A percentile compares a stretch with the other conserved stretches of the same genome.
phyloP scores from a whole-genome alignment of 768 basidiomycete genomes.

The Neoboletus subvelutipes region DNA sequence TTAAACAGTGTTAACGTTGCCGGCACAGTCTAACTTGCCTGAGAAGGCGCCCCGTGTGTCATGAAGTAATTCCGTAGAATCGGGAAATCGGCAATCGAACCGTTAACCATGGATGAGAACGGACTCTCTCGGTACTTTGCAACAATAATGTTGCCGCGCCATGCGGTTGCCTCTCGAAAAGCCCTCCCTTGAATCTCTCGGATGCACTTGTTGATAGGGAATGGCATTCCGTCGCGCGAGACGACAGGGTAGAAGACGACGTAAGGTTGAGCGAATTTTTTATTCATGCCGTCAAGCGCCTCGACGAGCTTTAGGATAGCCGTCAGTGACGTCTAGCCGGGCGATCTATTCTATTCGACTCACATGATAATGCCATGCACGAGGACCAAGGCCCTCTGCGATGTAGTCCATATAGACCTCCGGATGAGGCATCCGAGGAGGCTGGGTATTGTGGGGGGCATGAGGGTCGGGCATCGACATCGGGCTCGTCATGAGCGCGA shows the following conservation, averaged over 20 bases:
- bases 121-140: slow-evolving; percentile 60
- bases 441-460: slow-evolving; percentile 43
- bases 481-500: slow-evolving; percentile 73
- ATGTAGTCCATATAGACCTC: slow-evolving; percentile 87
- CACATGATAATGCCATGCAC: slow-evolving; percentile 75
- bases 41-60: slow-evolving; percentile 56
- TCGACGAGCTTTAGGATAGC: slow-evolving; percentile 56
- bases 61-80: slow-evolving; percentile 77
- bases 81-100: slow-evolving; percentile 83
- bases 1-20: slow-evolving; percentile 9
- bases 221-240: slow-evolving; percentile 78
- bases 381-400: slow-evolving; percentile 65
- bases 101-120: slow-evolving; percentile 59
- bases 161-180: slow-evolving; percentile 63
- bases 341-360: slow-evolving; percentile 22
- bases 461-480: slow-evolving; percentile 44
- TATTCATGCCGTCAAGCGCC: slow-evolving; percentile 76
- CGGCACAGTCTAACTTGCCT: slow-evolving; percentile 34
- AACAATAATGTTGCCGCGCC: slow-evolving; percentile 79
- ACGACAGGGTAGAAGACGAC: slow-evolving; percentile 76
- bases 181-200: slow-evolving; percentile 67
- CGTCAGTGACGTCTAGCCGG: slow-evolving; percentile 19
- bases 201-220: slow-evolving; percentile 75
- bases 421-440: slow-evolving; percentile 73
- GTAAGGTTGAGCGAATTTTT: slow-evolving; percentile 76